phyloP scores from a whole-genome alignment of 495 filamentous ascomycete genomes.

The Talaromyces ruber region DNA sequence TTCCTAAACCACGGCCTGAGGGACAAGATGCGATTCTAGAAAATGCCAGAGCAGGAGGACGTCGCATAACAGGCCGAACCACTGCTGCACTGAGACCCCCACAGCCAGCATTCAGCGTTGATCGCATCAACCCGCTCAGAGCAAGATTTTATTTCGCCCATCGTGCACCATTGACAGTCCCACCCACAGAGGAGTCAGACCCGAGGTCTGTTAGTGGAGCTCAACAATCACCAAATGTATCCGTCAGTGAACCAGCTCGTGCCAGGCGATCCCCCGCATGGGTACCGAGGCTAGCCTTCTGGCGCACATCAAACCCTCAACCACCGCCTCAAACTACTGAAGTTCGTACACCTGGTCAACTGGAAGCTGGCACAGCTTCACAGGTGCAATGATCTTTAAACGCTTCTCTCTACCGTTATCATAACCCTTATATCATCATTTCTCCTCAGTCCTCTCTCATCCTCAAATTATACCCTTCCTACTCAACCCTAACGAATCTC shows the following conservation, averaged over 20 bases:
- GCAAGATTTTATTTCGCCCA: not conserved
- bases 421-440: not conserved
- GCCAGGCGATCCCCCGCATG: not conserved
- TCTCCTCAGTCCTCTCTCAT: not conserved
- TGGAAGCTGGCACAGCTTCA: constrained; percentile 5
- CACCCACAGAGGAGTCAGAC: not conserved
- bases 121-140: constrained; percentile 14
- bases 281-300: not conserved
- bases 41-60: constrained; percentile 18
- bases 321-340: not conserved
- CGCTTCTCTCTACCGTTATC: not conserved
- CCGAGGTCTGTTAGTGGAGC: not conserved
- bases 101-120: constrained; percentile 16
- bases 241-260: not conserved
- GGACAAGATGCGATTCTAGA: constrained; percentile 26
- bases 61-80: constrained; percentile 12
- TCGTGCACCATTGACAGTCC: not conserved
- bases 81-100: constrained; percentile 11
- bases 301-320: not conserved
- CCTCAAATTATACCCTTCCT: not conserved
- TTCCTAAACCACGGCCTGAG: constrained; percentile 70
- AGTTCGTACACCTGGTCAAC: constrained; percentile 3
- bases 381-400: not conserved
- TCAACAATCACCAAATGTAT: not conserved
- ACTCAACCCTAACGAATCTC: not conserved